Percentiles rank a stretch among this genome's conserved stretches.
phyloP scores from a whole-genome alignment of 345 rosid genomes.

The Aquilaria sinensis region DNA sequence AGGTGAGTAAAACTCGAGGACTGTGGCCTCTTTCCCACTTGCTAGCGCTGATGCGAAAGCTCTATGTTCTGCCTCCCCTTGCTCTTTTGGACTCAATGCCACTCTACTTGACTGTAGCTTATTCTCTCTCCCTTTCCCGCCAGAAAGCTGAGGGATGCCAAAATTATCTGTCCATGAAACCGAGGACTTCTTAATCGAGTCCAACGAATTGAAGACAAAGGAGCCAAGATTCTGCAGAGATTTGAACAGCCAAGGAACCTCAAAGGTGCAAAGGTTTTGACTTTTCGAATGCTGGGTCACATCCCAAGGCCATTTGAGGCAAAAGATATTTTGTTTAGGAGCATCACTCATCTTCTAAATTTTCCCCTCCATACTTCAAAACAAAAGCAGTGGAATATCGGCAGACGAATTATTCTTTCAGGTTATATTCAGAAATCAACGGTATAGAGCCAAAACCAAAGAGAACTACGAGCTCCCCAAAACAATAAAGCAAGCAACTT shows the following conservation, averaged over 20 bases:
- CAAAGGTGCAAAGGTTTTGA: slow-evolving; percentile 39
- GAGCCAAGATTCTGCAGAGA: slow-evolving; percentile 63
- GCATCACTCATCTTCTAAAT: slow-evolving; percentile 24
- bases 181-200: slow-evolving; percentile 30
- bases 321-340: slow-evolving; percentile 41
- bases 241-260: slow-evolving; percentile 71
- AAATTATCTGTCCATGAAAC: slow-evolving; percentile 24
- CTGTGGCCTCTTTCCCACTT: slow-evolving; percentile 67
- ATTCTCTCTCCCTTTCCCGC: slow-evolving; percentile 11
- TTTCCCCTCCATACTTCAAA: neutral
- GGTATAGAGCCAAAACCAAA: no score
- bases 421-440: no score
- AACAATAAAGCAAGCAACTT: no score
- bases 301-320: slow-evolving; percentile 87
- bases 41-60: slow-evolving; percentile 82
- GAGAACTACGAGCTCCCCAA: no score
- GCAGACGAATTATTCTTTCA: no score
- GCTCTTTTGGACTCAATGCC: slow-evolving; percentile 45
- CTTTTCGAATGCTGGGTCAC: slow-evolving; percentile 25
- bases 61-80: slow-evolving; percentile 87
- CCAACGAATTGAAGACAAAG: slow-evolving; percentile 44
- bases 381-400: neutral
- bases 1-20: slow-evolving; percentile 87
- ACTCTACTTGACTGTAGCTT: slow-evolving; percentile 25
- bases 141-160: slow-evolving; percentile 18